Evolutionary conservation across 106 monocot species (phyloP).

Genomic region (Chionographis japonica): DNA sequence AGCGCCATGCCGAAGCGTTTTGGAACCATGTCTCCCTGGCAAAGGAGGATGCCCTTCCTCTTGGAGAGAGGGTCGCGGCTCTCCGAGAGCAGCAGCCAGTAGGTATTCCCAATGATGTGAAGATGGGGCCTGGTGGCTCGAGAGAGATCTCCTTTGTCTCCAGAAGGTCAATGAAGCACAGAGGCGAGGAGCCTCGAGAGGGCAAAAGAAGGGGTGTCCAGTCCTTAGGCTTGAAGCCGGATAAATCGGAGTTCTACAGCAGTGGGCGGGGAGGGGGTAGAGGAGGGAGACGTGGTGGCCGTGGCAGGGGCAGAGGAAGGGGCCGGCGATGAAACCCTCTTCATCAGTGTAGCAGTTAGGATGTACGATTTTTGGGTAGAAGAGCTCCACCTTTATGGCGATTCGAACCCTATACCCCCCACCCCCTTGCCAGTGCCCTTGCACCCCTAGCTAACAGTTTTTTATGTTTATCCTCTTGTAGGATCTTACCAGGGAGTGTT

Average conservation of each 20-base stretch:
- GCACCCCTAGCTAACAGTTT: too few species aligned
- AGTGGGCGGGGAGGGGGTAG: slow-evolving; percentile 34
- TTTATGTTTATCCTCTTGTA: too few species aligned
- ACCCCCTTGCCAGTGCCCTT: too few species aligned
- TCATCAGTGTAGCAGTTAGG: too few species aligned
- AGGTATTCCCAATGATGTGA: slow-evolving; percentile 23
- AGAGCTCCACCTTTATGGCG: too few species aligned
- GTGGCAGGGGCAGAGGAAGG: slow-evolving; percentile 25
- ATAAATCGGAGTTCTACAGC: slow-evolving; percentile 50
- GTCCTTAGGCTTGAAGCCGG: slow-evolving; percentile 58
- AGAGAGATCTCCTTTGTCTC: slow-evolving; percentile 75
- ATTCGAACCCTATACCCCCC: too few species aligned
- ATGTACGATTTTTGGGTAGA: too few species aligned
- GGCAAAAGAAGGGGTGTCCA: slow-evolving; percentile 52
- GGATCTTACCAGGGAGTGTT: too few species aligned
- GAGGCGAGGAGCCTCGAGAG: slow-evolving; percentile 16
- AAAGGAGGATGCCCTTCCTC: slow-evolving; percentile 67
- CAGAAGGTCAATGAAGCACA: slow-evolving; percentile 33
- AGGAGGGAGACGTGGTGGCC: slow-evolving; percentile 16
- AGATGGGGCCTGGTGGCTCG: slow-evolving; percentile 77
- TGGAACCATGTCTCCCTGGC: slow-evolving; percentile 55
- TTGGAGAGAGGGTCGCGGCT: slow-evolving; percentile 59
- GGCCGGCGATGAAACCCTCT: slow-evolving; percentile 14
- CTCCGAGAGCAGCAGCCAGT: slow-evolving; percentile 17
- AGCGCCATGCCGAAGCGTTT: slow-evolving; percentile 90